Percentiles rank a stretch among this genome's conserved stretches.
Conservation (phyloP, 768 basidiomycete species). For the Cystofilobasidium capitatum region DNA sequence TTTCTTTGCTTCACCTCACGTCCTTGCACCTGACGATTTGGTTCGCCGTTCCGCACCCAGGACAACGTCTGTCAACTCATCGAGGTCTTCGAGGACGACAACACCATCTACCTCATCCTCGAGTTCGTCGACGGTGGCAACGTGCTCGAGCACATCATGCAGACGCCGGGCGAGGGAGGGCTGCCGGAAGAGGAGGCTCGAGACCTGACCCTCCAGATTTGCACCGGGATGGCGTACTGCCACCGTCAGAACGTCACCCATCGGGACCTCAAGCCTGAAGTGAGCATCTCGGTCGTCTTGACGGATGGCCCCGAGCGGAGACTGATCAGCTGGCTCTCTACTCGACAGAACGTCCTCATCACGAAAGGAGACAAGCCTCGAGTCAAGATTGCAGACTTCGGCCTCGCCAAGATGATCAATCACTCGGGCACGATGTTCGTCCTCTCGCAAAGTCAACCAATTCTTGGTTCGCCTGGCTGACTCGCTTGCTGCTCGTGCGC, state of each 20-base stretch:
- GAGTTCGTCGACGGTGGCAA: slow-evolving; percentile 73
- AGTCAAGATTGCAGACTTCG: slow-evolving; percentile 91
- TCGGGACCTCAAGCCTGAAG: slow-evolving; percentile 76
- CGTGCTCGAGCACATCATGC: slow-evolving; percentile 62
- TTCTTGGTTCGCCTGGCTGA: slow-evolving; percentile 8
- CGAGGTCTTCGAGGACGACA: slow-evolving; percentile 62
- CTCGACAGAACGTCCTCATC: slow-evolving; percentile 64
- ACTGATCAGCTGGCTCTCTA: slow-evolving; percentile 13
- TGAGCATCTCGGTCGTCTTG: slow-evolving; percentile 29
- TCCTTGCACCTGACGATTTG: neutral
- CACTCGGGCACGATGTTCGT: slow-evolving; percentile 66
- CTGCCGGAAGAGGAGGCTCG: slow-evolving; percentile 44
- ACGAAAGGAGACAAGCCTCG: slow-evolving; percentile 57
- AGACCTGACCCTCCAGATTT: slow-evolving; percentile 72
- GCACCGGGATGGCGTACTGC: slow-evolving; percentile 48
- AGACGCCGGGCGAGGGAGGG: slow-evolving; percentile 30
- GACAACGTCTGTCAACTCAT: slow-evolving; percentile 71
- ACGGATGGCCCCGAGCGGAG: slow-evolving; percentile 21
- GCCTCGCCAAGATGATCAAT: slow-evolving; percentile 84
- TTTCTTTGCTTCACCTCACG: neutral
- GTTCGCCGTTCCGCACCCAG: slow-evolving; percentile 27
- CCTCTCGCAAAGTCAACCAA: slow-evolving; percentile 23
- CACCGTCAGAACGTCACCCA: slow-evolving; percentile 64
- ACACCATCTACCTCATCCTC: slow-evolving; percentile 38
- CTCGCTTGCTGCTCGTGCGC: neutral